phyloP scores from a whole-genome alignment of 2,329 filamentous ascomycete genomes.

The Claviceps spartinae region DNA sequence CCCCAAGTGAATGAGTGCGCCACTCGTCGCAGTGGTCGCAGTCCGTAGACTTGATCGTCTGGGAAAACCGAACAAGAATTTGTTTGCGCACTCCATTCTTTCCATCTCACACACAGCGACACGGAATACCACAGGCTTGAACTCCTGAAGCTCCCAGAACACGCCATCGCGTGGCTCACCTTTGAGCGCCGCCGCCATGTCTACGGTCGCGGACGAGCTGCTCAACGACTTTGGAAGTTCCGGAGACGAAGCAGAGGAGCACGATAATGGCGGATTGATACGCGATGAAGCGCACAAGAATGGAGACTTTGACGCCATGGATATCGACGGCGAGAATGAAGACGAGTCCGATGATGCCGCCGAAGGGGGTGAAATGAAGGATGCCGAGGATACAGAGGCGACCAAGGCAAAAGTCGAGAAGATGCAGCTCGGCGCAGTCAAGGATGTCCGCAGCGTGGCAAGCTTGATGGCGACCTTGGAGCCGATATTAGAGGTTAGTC shows the following conservation, averaged over 20 bases:
- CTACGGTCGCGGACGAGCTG: slow-evolving; percentile 83
- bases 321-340: slow-evolving; percentile 40
- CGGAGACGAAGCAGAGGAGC: slow-evolving; percentile 59
- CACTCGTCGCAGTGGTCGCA: too few relatives aligned
- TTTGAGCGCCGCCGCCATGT: slow-evolving; percentile 41
- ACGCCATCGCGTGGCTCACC: background rate
- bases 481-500: slow-evolving; percentile 66
- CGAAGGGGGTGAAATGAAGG: slow-evolving; percentile 37
- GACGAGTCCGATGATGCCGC: slow-evolving; percentile 39
- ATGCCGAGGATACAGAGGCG: slow-evolving; percentile 51
- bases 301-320: slow-evolving; percentile 31
- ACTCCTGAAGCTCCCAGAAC: too few relatives aligned
- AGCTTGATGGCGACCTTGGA: slow-evolving; percentile 69
- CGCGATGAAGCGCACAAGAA: slow-evolving; percentile 26
- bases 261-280: slow-evolving; percentile 36
- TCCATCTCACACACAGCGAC: background rate
- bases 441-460: slow-evolving; percentile 68
- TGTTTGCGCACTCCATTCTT: background rate
- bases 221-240: slow-evolving; percentile 57
- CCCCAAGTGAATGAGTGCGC: too few relatives aligned
- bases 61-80: background rate
- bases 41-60: too few relatives aligned
- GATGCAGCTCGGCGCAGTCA: slow-evolving; percentile 60
- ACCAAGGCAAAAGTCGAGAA: slow-evolving; percentile 70
- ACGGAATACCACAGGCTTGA: background rate